A percentile compares a stretch with the other conserved stretches of the same genome.
Evolutionary conservation across 2,329 filamentous ascomycete species (phyloP).

Genomic region (Exophiala sideris): DNA sequence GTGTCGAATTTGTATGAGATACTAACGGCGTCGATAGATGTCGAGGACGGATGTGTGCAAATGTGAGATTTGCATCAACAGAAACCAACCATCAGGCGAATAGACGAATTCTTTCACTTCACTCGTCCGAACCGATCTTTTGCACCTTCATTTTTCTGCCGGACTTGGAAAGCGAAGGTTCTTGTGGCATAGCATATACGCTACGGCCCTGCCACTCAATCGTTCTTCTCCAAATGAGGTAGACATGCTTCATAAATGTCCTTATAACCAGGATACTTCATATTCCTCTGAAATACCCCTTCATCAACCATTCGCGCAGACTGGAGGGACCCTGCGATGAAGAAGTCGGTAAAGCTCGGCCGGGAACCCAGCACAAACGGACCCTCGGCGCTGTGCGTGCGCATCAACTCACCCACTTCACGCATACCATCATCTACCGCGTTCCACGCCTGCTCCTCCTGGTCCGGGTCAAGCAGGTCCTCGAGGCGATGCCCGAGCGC

Average conservation of each 20-base stretch:
- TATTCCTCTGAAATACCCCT: conserved; percentile 30
- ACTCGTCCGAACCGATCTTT: too few relatives aligned
- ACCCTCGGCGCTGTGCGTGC: conserved; percentile 35
- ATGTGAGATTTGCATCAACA: too few relatives aligned
- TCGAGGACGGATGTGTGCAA: too few relatives aligned
- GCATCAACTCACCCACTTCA: conserved; percentile 35
- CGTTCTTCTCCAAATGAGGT: conserved; percentile 17
- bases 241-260: conserved; percentile 21
- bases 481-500: conserved; percentile 37
- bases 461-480: conserved; percentile 32
- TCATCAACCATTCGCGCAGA: conserved; percentile 34
- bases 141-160: too few relatives aligned
- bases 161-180: too few relatives aligned
- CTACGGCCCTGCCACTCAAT: neutral
- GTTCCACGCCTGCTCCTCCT: conserved; percentile 33
- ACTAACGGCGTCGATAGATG: too few relatives aligned
- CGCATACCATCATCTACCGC: conserved; percentile 29
- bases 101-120: too few relatives aligned
- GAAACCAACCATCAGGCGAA: too few relatives aligned
- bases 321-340: conserved; percentile 39
- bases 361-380: conserved; percentile 40
- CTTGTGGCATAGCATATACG: too few relatives aligned
- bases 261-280: conserved; percentile 28
- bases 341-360: conserved; percentile 41
- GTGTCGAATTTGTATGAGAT: too few relatives aligned